Evolutionary conservation across 352 stramenopile species (phyloP).

Genomic region (Pseudoperonospora humuli): DNA sequence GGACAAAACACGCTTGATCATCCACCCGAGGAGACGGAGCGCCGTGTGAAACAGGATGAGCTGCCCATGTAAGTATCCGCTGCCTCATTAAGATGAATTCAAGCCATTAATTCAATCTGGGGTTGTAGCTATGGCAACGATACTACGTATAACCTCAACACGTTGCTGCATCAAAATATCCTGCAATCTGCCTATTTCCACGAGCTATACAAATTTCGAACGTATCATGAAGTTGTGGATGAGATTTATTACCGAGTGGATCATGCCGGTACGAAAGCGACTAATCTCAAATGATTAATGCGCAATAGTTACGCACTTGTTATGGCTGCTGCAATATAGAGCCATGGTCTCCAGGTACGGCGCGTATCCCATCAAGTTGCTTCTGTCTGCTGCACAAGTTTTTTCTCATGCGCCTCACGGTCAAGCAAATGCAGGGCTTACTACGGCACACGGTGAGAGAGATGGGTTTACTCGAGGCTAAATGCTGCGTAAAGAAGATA

Average conservation of each 20-base stretch:
- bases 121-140: slow-evolving; percentile 69
- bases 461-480: slow-evolving; percentile 3
- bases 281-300: no score
- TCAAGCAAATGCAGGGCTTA: slow-evolving; percentile 94
- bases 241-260: slow-evolving; percentile 89
- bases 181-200: slow-evolving; percentile 93
- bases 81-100: no score
- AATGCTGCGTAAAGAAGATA: slow-evolving; percentile 2
- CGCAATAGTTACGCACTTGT: no score
- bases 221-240: slow-evolving; percentile 95
- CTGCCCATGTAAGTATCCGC: slow-evolving; percentile 56
- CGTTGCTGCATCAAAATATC: slow-evolving; percentile 93
- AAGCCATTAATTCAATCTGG: slow-evolving; percentile 3
- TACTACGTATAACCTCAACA: slow-evolving; percentile 95
- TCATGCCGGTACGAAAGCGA: slow-evolving; percentile 44
- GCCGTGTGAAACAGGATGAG: slow-evolving; percentile 72
- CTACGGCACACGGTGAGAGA: slow-evolving; percentile 77
- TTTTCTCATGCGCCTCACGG: slow-evolving; percentile 92
- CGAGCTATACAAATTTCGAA: slow-evolving; percentile 89
- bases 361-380: slow-evolving; percentile 88
- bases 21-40: slow-evolving; percentile 35
- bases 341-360: slow-evolving; percentile 88
- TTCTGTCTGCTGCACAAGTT: slow-evolving; percentile 97
- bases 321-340: no score
- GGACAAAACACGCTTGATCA: slow-evolving; percentile 23